A percentile compares a stretch with the other conserved stretches of the same genome.
Conservation (phyloP, 352 stramenopile genomes). For the Phytopythium cucurbitacearum region DNA sequence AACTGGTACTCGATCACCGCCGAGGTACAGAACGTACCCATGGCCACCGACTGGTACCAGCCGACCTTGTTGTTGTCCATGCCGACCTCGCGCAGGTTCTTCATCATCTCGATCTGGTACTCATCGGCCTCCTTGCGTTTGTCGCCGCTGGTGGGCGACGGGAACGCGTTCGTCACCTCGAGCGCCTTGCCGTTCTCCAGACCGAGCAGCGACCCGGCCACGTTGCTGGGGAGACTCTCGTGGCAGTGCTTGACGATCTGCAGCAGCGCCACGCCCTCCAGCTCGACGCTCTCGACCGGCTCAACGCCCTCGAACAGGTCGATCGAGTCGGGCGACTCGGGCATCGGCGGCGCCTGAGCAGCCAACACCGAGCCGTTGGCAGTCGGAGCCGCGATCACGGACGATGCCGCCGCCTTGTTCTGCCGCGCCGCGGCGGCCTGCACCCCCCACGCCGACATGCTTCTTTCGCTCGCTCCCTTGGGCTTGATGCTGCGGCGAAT, state of each 20-base stretch:
- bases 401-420: conserved; percentile 12
- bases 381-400: conserved; percentile 2
- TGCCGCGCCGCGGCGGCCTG: conserved; percentile 28
- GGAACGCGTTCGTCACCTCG: conserved; percentile 98
- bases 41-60: conserved; percentile 98
- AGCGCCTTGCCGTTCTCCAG: conserved; percentile 90
- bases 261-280: conserved; percentile 85
- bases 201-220: conserved; percentile 95
- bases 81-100: conserved; percentile 97
- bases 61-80: conserved; percentile 99
- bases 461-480: conserved; percentile 7
- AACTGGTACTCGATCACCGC: conserved; percentile 95
- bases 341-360: conserved; percentile 5
- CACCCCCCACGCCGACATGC: conserved; percentile 62
- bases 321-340: conserved; percentile 35
- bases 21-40: conserved; percentile 94
- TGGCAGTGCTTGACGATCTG: conserved; percentile 99
- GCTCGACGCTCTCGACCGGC: conserved; percentile 59
- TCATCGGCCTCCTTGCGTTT: conserved; percentile 87
- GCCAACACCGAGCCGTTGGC: background rate
- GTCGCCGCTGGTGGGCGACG: conserved; percentile 84
- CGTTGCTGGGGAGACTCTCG: conserved; percentile 91
- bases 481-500: background rate
- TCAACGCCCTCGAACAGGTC: conserved; percentile 72
- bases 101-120: conserved; percentile 99